phyloP scores from a whole-genome alignment of 768 basidiomycete genomes.

The Leccinum barrowsii region DNA sequence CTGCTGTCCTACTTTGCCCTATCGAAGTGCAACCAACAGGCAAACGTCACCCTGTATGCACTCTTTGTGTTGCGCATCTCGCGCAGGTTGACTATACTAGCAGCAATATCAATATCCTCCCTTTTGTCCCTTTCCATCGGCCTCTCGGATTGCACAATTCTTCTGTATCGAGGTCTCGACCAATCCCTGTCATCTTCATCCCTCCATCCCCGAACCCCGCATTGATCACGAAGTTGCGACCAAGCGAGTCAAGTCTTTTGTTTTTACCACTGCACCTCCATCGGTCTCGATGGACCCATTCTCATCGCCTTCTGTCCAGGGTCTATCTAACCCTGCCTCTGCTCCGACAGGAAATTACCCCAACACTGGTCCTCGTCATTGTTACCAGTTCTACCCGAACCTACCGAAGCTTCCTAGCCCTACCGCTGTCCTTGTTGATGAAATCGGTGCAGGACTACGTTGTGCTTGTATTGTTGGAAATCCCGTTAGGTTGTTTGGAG shows the following conservation, averaged over 20 bases:
- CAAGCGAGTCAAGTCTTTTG: slow-evolving; percentile 91
- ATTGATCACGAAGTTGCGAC: slow-evolving; percentile 77
- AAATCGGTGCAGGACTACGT: slow-evolving; percentile 78
- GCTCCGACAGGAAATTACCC: slow-evolving; percentile 18
- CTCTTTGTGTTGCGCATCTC: not conserved
- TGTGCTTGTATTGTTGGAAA: slow-evolving; percentile 77
- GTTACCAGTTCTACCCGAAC: slow-evolving; percentile 82
- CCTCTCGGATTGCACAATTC: slow-evolving; percentile 86
- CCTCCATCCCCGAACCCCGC: slow-evolving; percentile 77
- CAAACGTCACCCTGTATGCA: slow-evolving; percentile 70
- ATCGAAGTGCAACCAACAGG: slow-evolving; percentile 72
- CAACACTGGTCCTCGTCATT: slow-evolving; percentile 66
- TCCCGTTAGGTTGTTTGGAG: slow-evolving; percentile 78
- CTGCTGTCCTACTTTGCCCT: slow-evolving; percentile 57
- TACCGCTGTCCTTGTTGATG: slow-evolving; percentile 70
- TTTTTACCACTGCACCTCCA: slow-evolving; percentile 53
- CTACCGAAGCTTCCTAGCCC: slow-evolving; percentile 69
- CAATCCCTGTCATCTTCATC: slow-evolving; percentile 76
- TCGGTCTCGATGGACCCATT: slow-evolving; percentile 22
- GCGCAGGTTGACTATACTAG: slow-evolving; percentile 37
- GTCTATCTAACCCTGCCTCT: slow-evolving; percentile 14
- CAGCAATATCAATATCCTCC: slow-evolving; percentile 55
- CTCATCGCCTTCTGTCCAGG: slow-evolving; percentile 13
- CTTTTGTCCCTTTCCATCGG: slow-evolving; percentile 88
- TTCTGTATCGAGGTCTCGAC: slow-evolving; percentile 87